Evolutionary conservation across 1,284 basidiomycete species (phyloP), one percentile per base, ranked within the genome.

Genomic region (Exsudoporus floridanus): DNA sequence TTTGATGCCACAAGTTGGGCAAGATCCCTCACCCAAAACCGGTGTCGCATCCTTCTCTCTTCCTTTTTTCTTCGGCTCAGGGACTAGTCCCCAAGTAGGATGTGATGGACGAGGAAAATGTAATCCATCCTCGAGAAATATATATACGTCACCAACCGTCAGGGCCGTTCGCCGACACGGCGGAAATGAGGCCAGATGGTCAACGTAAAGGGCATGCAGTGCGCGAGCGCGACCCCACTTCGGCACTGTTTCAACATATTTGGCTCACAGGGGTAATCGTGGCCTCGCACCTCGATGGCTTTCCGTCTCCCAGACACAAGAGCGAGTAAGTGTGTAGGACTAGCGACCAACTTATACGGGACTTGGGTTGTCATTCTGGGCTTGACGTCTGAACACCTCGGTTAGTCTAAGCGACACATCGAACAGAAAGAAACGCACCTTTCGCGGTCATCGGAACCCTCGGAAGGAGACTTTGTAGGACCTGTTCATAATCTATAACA

Each of bases 191-290:
- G 55, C 34, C 40, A 56, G 52, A 39, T 66, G 55, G 2, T 63
- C 60, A 40, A 68, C 62, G 59, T 85, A 87, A 10, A 79, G 79
- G 18, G 70, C 66, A 42, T 71, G 71, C n/a, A 82, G 58, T 28
- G 80, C 79, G 33, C 74, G 74, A 23, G 84, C 81, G 21, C 86
- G 79, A 33, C 72, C 77, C 83, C 84, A 85, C 87, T 89, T 59
- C 44, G 27, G 28, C 9, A 50, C n/a, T 16, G 36, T 50, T 49
- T 59, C 34, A 55, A 48, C 44, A 48, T 30, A 21, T 30, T 28
- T 36, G 21, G 27, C 38, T 50, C 27, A 38, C 21, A n/a, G 16
- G 18, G 23, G 16, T 6, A 40, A 34, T 25, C 23, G 21, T 9
- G n/a, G 8, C 7, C 35, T 63, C 77, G 53, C 49, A 86, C 86